Percentiles rank a stretch among this genome's conserved stretches.
Evolutionary conservation across 2,329 filamentous ascomycete species (phyloP).

Genomic region (Beauveria bassiana): DNA sequence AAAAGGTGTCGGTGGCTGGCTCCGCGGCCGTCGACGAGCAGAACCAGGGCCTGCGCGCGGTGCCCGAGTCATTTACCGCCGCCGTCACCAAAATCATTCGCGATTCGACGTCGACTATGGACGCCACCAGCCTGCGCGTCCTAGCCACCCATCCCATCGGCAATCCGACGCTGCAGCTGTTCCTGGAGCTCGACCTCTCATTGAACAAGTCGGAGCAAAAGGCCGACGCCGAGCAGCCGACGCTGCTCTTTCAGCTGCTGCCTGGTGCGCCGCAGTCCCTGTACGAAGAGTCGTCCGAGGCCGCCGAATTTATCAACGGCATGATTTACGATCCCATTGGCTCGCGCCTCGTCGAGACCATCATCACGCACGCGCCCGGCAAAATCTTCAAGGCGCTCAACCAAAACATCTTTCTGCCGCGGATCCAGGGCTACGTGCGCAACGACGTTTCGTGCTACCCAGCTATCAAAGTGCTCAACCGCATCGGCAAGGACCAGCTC

Average conservation of each 20-base stretch:
- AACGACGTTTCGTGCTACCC: conserved; percentile 90
- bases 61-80: conserved; percentile 70
- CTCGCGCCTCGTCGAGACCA: conserved; percentile 80
- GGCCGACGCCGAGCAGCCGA: conserved; percentile 28
- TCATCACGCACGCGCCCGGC: conserved; percentile 72
- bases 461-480: conserved; percentile 71
- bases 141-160: conserved; percentile 84
- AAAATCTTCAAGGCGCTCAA: conserved; percentile 89
- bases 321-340: conserved; percentile 87
- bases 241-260: conserved; percentile 68
- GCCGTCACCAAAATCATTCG: conserved; percentile 76
- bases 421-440: conserved; percentile 71
- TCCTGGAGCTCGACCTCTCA: conserved; percentile 78
- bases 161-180: conserved; percentile 85
- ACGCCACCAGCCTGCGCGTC: conserved; percentile 71
- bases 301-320: conserved; percentile 70
- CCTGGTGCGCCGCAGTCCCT: conserved; percentile 68
- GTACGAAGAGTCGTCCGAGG: conserved; percentile 63
- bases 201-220: conserved; percentile 54
- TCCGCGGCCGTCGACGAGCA: conserved; percentile 42
- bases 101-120: conserved; percentile 66
- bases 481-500: conserved; percentile 81
- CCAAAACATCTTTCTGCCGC: conserved; percentile 67
- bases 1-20: conserved; percentile 61
- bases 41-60: conserved; percentile 40